phyloP scores from a whole-genome alignment of 2,329 filamentous ascomycete species.

The Metarhizium guizhouense region DNA sequence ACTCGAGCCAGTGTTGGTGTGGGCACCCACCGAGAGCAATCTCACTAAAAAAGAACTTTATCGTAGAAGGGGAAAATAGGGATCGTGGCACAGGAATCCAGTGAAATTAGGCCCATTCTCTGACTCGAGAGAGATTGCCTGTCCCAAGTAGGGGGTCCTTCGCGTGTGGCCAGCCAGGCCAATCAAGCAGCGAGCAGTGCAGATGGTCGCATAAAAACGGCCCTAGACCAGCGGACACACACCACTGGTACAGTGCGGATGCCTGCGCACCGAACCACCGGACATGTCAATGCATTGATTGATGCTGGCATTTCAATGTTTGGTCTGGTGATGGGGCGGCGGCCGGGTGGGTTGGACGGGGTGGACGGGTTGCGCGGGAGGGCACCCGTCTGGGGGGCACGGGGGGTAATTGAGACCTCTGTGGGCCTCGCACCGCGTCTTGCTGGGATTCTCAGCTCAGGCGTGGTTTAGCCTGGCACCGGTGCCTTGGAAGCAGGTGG shows the following conservation, averaged over 20 bases:
- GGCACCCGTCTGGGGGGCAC: conserved; percentile 3
- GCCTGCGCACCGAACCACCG: background rate
- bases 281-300: background rate
- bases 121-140: conserved; percentile 17
- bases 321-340: too few relatives aligned
- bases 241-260: conserved; percentile 18
- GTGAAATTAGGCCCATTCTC: conserved; percentile 16
- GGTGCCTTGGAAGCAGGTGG: background rate
- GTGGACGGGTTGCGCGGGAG: background rate
- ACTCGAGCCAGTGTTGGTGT: background rate
- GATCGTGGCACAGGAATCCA: conserved; percentile 15
- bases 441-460: background rate
- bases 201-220: conserved; percentile 9
- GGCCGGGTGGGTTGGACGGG: background rate
- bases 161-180: background rate
- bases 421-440: background rate
- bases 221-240: conserved; percentile 5
- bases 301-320: too few relatives aligned
- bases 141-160: conserved; percentile 11
- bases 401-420: background rate
- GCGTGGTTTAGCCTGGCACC: background rate
- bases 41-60: too few relatives aligned
- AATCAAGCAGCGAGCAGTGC: conserved; percentile 16
- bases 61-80: background rate
- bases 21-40: too few relatives aligned